Conservation (phyloP, 805 yeast genomes). For the Teunomyces pallodes region DNA sequence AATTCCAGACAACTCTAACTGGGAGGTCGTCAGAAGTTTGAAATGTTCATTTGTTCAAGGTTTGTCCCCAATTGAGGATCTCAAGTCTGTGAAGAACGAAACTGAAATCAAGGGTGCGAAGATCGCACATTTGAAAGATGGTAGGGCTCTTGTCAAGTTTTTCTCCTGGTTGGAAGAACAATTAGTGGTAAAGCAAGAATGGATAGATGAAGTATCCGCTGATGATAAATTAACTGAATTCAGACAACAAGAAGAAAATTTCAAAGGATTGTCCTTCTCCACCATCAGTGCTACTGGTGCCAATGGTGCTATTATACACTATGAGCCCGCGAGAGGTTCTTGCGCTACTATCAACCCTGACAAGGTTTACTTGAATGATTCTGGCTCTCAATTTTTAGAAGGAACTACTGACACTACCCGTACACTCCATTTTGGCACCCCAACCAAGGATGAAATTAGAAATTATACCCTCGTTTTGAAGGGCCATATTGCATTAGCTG, state of each 20-base stretch:
- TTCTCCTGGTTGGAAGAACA: constrained; percentile 61
- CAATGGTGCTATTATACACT: constrained; percentile 76
- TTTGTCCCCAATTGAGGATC: constrained; percentile 44
- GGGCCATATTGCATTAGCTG: constrained; percentile 52
- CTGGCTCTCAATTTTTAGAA: constrained; percentile 60
- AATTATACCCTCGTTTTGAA: constrained; percentile 58
- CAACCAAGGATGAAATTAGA: constrained; percentile 43
- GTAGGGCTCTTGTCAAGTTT: constrained; percentile 51
- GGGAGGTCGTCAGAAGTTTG: constrained; percentile 39
- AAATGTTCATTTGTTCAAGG: constrained; percentile 27
- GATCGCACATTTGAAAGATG: constrained; percentile 56
- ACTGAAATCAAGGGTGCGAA: constrained; percentile 51
- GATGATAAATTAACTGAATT: constrained; percentile 45
- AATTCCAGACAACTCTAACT: constrained; percentile 32
- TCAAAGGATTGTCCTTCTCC: constrained; percentile 65
- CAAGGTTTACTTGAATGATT: constrained; percentile 53
- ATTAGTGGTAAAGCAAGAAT: constrained; percentile 37
- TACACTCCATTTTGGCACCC: constrained; percentile 53
- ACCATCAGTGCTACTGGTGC: constrained; percentile 76
- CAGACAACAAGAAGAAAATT: constrained; percentile 43
- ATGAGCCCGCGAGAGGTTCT: constrained; percentile 50
- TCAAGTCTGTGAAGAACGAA: constrained; percentile 52
- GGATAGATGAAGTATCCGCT: constrained; percentile 59
- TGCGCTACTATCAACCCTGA: constrained; percentile 51
- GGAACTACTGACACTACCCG: constrained; percentile 68